A percentile compares a stretch with the other conserved stretches of the same genome.
These are phyloP conservation scores for Ilex paraguariensis DNA, from an alignment of 305 asterid species.

Conservation along the genomic window DNA sequence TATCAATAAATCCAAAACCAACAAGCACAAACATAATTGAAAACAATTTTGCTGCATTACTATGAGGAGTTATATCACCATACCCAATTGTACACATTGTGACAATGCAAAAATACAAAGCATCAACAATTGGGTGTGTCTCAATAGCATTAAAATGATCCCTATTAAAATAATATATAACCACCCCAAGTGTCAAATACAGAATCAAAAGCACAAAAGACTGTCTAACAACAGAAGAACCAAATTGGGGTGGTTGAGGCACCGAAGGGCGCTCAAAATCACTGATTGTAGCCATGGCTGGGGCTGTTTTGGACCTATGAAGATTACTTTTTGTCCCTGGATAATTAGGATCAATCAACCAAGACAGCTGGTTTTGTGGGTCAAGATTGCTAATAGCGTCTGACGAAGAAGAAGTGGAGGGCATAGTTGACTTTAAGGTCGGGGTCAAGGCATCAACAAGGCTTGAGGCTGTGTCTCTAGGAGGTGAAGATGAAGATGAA, in stretches of 20 bases:
- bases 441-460: neutral
- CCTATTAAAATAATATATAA: conserved; percentile 50
- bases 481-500: neutral
- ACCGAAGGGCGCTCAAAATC: conserved; percentile 19
- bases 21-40: conserved; percentile 81
- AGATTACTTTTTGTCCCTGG: conserved; percentile 32
- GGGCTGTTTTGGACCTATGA: conserved; percentile 45
- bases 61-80: conserved; percentile 88
- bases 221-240: conserved; percentile 59
- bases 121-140: conserved; percentile 89
- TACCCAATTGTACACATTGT: conserved; percentile 98
- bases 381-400: conserved; percentile 20
- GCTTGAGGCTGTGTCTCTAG: neutral
- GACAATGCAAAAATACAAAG: conserved; percentile 87
- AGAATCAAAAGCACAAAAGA: conserved; percentile 59
- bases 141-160: conserved; percentile 52
- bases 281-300: conserved; percentile 38
- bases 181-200: conserved; percentile 72
- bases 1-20: conserved; percentile 91
- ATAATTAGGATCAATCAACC: conserved; percentile 38
- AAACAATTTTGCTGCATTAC: conserved; percentile 61
- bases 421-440: neutral
- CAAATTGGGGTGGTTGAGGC: conserved; percentile 44
- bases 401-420: conserved; percentile 5
- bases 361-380: conserved; percentile 16